Conservation (phyloP, 306 rosid genomes). For the Ziziphus jujuba region DNA sequence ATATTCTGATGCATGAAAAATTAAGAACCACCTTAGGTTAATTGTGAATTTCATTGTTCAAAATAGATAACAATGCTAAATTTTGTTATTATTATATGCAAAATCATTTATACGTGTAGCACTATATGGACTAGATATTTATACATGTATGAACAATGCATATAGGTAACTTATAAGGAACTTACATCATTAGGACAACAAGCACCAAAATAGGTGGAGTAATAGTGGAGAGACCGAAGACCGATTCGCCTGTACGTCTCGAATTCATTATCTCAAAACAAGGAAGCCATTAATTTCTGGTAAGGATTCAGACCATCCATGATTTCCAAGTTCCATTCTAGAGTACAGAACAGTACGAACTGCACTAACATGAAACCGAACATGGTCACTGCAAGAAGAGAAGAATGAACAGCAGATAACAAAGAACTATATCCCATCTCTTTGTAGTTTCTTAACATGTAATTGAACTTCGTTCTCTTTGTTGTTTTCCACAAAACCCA, state of each 20-base stretch:
- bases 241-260: slow-evolving; percentile 62
- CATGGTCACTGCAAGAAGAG: slow-evolving; percentile 37
- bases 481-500: slow-evolving; percentile 36
- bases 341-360: slow-evolving; percentile 39
- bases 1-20: no score
- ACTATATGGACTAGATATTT: not conserved
- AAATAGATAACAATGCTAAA: not conserved
- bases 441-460: slow-evolving; percentile 33
- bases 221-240: slow-evolving; percentile 58
- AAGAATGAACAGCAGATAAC: slow-evolving; percentile 39
- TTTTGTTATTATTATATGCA: no score
- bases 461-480: slow-evolving; percentile 42
- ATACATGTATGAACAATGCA: no score
- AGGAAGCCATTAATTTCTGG: slow-evolving; percentile 47
- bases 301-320: slow-evolving; percentile 57
- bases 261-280: slow-evolving; percentile 56
- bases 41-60: not conserved
- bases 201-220: slow-evolving; percentile 65
- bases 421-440: slow-evolving; percentile 49
- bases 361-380: slow-evolving; percentile 44
- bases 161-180: not conserved
- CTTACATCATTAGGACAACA: slow-evolving; percentile 71
- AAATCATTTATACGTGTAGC: no score
- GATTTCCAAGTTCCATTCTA: slow-evolving; percentile 60
- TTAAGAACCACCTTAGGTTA: no score